Evolutionary conservation across 208 protist genomes (phyloP), one percentile per base, ranked within the genome.

Genomic region (Wallacemonas sp.): DNA sequence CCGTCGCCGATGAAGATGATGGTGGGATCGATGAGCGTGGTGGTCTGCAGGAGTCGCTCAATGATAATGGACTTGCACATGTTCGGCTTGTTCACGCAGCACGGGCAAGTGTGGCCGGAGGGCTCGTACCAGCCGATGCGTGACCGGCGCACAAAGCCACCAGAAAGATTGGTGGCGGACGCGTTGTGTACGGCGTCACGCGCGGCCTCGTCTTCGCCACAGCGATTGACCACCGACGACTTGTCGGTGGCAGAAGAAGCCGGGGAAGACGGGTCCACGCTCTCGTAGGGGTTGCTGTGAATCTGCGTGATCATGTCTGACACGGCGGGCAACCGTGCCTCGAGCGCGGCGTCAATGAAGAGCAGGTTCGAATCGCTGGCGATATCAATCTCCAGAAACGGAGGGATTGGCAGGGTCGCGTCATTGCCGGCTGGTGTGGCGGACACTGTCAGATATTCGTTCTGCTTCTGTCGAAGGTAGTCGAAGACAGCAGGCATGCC

Each of bases 1-100:
- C 90, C 90, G 52, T 95, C 90, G 15, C 90, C 90, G 21, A 95
- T 60, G 63, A 91, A 95, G 52, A 95, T 85, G 50, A 95, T 77
- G 2, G 90, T 95, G 9, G 86, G 85, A 66, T 95, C 89, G 38
- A 92, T 81, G n/a, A 92, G 78, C 15, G 55, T 73, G 21, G 82
- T 93, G 1, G 77, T 89, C 54, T 84, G 67, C 37, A 95, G 73
- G 6, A 93, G 48, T 0, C 85, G 79, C 22, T 92, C 71, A 41
- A 95, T 86, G 42, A 93, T 90, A 21, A 61, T 74, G 17, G 81
- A 85, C 67, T 95, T 95, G 67, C 89, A 93, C 83, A 95, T 95
- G 71, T 93, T 91, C 26, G 82, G 86, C 59, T 81, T 85, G 9
- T 71, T 63, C 15, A 64, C 55, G 63, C 89, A 95, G 72, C 63